phyloP scores from a whole-genome alignment of 1,284 basidiomycete genomes.

The Fereydounia khargensis region DNA sequence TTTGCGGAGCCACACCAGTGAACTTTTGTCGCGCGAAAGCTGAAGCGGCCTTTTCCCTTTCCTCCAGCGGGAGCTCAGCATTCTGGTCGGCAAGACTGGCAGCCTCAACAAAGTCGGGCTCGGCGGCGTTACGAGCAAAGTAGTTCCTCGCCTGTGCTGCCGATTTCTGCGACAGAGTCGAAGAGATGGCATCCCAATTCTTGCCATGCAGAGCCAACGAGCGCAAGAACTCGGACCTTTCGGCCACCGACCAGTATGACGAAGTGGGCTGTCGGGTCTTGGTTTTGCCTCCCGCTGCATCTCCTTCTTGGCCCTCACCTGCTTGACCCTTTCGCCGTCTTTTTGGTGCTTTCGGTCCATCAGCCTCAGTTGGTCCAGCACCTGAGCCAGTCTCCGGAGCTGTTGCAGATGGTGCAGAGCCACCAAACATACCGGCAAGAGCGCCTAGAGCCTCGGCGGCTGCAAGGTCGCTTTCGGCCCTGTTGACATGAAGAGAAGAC shows the following conservation, averaged over 20 bases:
- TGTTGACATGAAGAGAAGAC: no score
- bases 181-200: conserved; percentile 73
- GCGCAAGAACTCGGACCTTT: conserved; percentile 65
- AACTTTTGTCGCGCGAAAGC: conserved; percentile 26
- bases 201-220: conserved; percentile 70
- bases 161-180: conserved; percentile 75
- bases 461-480: conserved; percentile 55
- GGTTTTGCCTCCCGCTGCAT: conserved; percentile 9
- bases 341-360: conserved; percentile 18
- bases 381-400: not conserved
- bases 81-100: conserved; percentile 39
- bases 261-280: conserved; percentile 49
- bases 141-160: conserved; percentile 73
- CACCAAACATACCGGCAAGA: conserved; percentile 40
- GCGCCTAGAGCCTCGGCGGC: conserved; percentile 59
- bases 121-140: conserved; percentile 59
- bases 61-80: conserved; percentile 22
- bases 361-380: no score
- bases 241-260: conserved; percentile 63
- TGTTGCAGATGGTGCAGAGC: not conserved
- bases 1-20: not conserved
- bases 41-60: conserved; percentile 24
- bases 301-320: conserved; percentile 12
- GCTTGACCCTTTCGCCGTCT: conserved; percentile 22
- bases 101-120: conserved; percentile 48